These are phyloP conservation scores for Saccharum officinarum DNA, from an alignment of 176 grass and related monocot genomes.

Conservation along the genomic window DNA sequence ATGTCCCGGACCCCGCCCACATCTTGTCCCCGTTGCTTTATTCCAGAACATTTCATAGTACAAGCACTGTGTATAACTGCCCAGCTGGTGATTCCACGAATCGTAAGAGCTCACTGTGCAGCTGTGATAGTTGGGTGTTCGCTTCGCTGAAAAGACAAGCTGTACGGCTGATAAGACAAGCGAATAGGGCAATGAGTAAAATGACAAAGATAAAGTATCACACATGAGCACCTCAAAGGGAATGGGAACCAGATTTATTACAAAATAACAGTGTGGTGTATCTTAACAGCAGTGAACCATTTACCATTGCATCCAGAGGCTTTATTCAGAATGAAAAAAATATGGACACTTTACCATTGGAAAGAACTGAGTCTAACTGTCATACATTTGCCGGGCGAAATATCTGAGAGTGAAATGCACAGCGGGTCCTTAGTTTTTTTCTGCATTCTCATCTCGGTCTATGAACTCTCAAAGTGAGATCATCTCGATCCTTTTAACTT, in stretches of 20 bases:
- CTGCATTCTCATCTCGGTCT: neutral
- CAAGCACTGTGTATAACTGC: neutral
- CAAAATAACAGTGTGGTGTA: neutral
- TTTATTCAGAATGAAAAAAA: neutral
- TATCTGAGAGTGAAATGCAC: neutral
- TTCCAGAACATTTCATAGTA: neutral
- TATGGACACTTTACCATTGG: neutral
- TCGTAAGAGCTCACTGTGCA: neutral
- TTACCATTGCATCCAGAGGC: neutral
- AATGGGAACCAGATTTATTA: neutral
- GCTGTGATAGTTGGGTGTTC: neutral
- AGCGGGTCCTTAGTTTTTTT: neutral
- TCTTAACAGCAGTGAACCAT: neutral
- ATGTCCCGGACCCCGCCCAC: neutral
- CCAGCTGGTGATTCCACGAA: neutral
- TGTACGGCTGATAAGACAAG: too few species aligned
- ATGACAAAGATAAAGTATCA: neutral
- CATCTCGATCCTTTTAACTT: neutral
- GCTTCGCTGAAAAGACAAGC: too few species aligned
- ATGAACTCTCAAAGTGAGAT: neutral
- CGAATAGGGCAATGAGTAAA: neutral
- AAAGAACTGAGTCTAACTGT: neutral
- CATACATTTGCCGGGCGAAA: neutral
- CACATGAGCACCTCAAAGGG: neutral
- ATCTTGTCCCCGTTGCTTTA: constrained; percentile 2